A percentile compares a stretch with the other conserved stretches of the same genome.
These are phyloP conservation scores for Clarireedia monteithiana DNA, from an alignment of 2,329 filamentous ascomycete species.

Conservation along the genomic window DNA sequence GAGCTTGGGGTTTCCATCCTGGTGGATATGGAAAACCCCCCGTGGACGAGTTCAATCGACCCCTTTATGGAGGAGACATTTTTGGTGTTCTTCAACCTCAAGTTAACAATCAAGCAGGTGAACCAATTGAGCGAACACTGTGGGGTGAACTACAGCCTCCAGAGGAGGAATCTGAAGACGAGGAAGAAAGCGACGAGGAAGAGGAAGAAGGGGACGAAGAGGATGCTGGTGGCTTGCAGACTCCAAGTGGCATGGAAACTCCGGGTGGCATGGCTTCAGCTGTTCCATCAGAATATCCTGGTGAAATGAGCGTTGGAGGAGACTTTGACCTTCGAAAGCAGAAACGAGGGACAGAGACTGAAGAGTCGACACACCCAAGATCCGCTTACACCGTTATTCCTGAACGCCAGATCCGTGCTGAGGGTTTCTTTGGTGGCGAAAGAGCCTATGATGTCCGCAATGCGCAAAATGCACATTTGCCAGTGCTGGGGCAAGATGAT, in stretches of 20 bases:
- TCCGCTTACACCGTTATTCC: conserved; percentile 85
- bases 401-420: conserved; percentile 75
- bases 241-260: conserved; percentile 70
- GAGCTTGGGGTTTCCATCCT: conserved; percentile 89
- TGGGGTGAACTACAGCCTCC: conserved; percentile 89
- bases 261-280: conserved; percentile 73
- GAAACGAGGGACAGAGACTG: conserved; percentile 77
- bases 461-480: conserved; percentile 46
- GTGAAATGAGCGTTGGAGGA: conserved; percentile 68
- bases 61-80: conserved; percentile 88
- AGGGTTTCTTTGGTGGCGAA: conserved; percentile 95
- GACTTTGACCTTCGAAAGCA: conserved; percentile 90
- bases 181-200: conserved; percentile 62
- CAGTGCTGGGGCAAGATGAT: conserved; percentile 73
- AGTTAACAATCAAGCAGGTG: conserved; percentile 56
- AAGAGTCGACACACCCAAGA: conserved; percentile 66
- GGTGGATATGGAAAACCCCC: conserved; percentile 96
- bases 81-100: conserved; percentile 69
- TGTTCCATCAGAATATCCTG: conserved; percentile 70
- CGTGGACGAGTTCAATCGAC: conserved; percentile 85
- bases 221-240: conserved; percentile 60
- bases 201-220: conserved; percentile 56
- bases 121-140: conserved; percentile 76
- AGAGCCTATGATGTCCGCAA: conserved; percentile 81
- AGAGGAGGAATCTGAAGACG: conserved; percentile 62